Evolutionary conservation across 768 basidiomycete genomes (phyloP).

Genomic region (Mrakia gelida): DNA sequence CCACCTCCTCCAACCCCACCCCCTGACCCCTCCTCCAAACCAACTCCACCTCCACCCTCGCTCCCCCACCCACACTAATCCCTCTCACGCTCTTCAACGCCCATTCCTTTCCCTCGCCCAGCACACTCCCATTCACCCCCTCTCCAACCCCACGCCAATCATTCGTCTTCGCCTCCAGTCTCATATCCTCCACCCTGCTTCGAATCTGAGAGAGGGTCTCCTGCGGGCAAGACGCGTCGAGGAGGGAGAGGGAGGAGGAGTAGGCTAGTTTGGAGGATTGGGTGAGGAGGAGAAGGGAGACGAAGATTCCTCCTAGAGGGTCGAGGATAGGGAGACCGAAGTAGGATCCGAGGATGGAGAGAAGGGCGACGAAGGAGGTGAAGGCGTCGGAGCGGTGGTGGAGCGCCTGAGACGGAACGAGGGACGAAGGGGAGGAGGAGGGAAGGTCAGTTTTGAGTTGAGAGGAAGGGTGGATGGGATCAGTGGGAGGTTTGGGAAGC

Average conservation of each 20-base stretch:
- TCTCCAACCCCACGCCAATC: background rate
- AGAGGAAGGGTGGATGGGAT: too few species aligned
- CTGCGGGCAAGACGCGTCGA: slow-evolving; percentile 23
- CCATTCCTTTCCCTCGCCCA: slow-evolving; percentile 9
- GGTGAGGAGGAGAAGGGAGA: slow-evolving; percentile 38
- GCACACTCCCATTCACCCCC: background rate
- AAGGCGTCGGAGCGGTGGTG: slow-evolving; percentile 91
- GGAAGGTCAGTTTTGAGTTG: background rate
- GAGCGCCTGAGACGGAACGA: slow-evolving; percentile 6
- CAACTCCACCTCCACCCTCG: slow-evolving; percentile 26
- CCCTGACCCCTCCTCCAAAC: background rate
- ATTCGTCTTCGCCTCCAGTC: background rate
- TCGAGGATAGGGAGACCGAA: slow-evolving; percentile 81
- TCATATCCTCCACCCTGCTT: background rate
- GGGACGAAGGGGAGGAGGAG: background rate
- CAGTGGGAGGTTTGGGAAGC: too few species aligned
- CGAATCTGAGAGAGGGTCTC: background rate
- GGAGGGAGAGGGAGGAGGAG: slow-evolving; percentile 16
- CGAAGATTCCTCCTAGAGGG: slow-evolving; percentile 75
- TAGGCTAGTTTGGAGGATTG: slow-evolving; percentile 33
- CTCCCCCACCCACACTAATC: slow-evolving; percentile 21
- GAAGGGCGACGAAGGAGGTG: slow-evolving; percentile 82
- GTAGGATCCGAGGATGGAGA: slow-evolving; percentile 87
- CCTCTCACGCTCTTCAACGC: slow-evolving; percentile 17
- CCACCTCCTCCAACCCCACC: slow-evolving; percentile 10